Evolutionary conservation across 2,329 filamentous ascomycete genomes (phyloP), one percentile per base, ranked within the genome.

Genomic region (Acephala macrosclerotiorum): DNA sequence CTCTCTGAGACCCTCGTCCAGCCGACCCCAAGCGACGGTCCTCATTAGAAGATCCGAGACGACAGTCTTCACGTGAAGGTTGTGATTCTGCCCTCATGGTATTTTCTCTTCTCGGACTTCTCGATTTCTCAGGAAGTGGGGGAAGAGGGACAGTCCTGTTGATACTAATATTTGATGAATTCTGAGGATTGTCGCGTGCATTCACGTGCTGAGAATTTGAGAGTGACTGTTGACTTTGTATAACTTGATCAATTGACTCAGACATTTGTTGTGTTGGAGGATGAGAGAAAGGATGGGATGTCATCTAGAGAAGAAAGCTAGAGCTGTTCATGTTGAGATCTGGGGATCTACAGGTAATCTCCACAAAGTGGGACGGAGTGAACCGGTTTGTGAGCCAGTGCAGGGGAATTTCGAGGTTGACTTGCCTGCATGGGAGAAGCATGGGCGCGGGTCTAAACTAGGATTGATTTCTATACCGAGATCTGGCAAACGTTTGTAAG

Each of bases 221-320:
- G 14, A 63, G 40, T 33, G 62, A 63, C 7, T 63, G 26, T 26
- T 47, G 57, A 56, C 53, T 65, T 33, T 67, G 61, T 8, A 69
- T 63, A n/a, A 69, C 67, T 61, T 66, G 64, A 29, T 66, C 65
- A 56, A 69, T 67, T 11, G 67, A 63, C n/a, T 65, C 66, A 9
- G 55, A 20, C 29, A 33, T 33, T 9, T 45, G 47, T 5, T 58
- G 20, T 18, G 45, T 18, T n/a, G 59, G 16, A 18, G 45, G 49
- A 36, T 53, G 14, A 33, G 29, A 9, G 29, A 9, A 5, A 5
- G 29, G 29, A 33, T 4, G 29, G 29, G 29, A 9, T 33, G 29
- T 4, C 18, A 42, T 42, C 12, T n/a, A 42, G 38, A 42, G 38
- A n/a, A 6, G 12, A n/a, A 4, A 14, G 38, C 18, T 42, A 14